Conservation (phyloP, 2,329 filamentous ascomycete species). For the Hypoxylon rubiginosum region DNA sequence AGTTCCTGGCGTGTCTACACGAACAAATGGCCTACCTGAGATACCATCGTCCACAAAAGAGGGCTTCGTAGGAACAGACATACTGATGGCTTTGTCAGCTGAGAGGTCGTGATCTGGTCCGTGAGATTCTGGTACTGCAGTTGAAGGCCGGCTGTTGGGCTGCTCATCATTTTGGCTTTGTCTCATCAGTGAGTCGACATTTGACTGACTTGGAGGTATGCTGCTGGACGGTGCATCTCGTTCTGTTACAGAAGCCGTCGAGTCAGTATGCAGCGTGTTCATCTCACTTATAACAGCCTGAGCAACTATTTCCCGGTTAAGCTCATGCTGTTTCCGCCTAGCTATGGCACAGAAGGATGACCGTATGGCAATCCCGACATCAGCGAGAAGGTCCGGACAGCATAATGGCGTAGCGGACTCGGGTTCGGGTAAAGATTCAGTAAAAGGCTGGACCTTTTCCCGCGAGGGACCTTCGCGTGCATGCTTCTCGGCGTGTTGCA, state of each 20-base stretch:
- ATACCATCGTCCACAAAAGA: constrained; percentile 63
- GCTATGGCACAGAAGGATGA: constrained; percentile 65
- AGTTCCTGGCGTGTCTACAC: constrained; percentile 57
- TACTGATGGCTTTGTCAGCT: constrained; percentile 38
- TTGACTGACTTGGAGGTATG: constrained; percentile 36
- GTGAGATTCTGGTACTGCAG: constrained; percentile 39
- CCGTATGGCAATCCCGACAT: constrained; percentile 63
- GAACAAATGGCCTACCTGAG: constrained; percentile 67
- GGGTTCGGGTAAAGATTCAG: constrained; percentile 46
- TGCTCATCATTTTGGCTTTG: constrained; percentile 26
- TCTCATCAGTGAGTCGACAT: constrained; percentile 25
- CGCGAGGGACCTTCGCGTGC: constrained; percentile 54
- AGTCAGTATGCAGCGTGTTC: constrained; percentile 45
- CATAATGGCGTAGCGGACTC: constrained; percentile 58
- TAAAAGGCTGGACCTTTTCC: constrained; percentile 48
- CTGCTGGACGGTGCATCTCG: constrained; percentile 39
- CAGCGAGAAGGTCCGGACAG: constrained; percentile 62
- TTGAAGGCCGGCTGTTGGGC: constrained; percentile 33
- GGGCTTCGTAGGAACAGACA: constrained; percentile 42
- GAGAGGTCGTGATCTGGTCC: constrained; percentile 19
- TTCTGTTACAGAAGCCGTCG: constrained; percentile 36
- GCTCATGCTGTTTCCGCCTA: constrained; percentile 55
- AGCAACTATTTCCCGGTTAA: constrained; percentile 61
- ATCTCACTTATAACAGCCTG: constrained; percentile 60
- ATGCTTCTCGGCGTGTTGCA: constrained; percentile 64